Conservation (phyloP, 805 yeast genomes). For the Metschnikowia picachoensis region DNA sequence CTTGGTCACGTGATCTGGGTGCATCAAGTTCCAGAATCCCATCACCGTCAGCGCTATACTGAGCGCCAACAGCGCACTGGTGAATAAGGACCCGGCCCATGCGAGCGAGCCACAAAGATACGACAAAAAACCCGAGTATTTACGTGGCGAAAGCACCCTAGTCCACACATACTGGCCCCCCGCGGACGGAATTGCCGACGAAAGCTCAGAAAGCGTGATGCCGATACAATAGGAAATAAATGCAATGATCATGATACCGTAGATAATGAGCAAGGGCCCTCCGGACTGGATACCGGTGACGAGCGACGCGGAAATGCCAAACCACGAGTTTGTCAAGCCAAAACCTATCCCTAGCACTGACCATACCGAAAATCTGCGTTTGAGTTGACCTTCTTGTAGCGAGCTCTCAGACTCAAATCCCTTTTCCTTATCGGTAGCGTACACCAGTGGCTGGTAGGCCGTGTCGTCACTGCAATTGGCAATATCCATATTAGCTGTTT, state of each 20-base stretch:
- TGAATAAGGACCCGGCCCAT: slow-evolving; percentile 43
- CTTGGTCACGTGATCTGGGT: slow-evolving; percentile 31
- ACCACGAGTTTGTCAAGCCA: slow-evolving; percentile 42
- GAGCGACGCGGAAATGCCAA: slow-evolving; percentile 39
- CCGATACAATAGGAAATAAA: slow-evolving; percentile 35
- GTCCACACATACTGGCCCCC: slow-evolving; percentile 46
- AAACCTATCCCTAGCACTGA: slow-evolving; percentile 40
- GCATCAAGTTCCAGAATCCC: slow-evolving; percentile 35
- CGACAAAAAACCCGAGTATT: slow-evolving; percentile 35
- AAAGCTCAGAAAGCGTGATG: slow-evolving; percentile 36
- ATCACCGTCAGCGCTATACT: slow-evolving; percentile 32
- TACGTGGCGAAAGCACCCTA: slow-evolving; percentile 35
- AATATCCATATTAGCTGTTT: slow-evolving; percentile 1
- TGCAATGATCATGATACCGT: slow-evolving; percentile 39
- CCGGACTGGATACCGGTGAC: slow-evolving; percentile 41
- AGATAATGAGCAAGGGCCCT: slow-evolving; percentile 39
- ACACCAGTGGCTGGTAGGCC: slow-evolving; percentile 11
- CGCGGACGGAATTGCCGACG: slow-evolving; percentile 39
- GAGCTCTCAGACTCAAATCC: slow-evolving; percentile 10
- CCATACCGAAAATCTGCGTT: slow-evolving; percentile 37
- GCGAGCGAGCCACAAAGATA: slow-evolving; percentile 39
- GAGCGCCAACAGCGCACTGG: slow-evolving; percentile 37
- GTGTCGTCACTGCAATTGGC: slow-evolving; percentile 2
- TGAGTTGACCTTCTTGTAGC: slow-evolving; percentile 21
- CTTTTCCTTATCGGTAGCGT: slow-evolving; percentile 13